Conservation (phyloP, 139 green algal species). For the Chlorella sp. region DNA sequence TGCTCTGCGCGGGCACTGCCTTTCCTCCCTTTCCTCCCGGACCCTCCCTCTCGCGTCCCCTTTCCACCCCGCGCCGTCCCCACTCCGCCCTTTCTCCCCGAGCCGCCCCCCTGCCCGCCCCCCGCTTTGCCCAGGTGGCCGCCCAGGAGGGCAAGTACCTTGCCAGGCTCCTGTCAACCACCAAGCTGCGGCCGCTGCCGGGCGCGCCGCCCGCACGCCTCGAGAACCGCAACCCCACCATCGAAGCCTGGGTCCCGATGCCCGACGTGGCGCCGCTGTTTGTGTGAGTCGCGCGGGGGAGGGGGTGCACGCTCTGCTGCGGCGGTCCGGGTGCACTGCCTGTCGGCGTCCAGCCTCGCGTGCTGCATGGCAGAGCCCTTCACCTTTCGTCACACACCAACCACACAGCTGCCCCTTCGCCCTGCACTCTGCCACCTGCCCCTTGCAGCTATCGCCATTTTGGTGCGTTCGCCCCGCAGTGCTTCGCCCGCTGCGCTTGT, state of each 20-base stretch:
- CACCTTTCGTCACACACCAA: too few species aligned
- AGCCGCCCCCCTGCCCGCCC: not conserved
- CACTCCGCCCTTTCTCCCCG: not conserved
- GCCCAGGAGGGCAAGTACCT: conserved; percentile 58
- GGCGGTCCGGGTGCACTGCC: not conserved
- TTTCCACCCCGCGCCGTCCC: not conserved
- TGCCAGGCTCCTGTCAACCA: conserved; percentile 36
- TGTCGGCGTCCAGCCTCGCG: not conserved
- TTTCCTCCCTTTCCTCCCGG: too few species aligned
- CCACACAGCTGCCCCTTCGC: not conserved
- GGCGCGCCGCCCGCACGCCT: not conserved
- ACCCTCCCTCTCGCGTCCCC: not conserved
- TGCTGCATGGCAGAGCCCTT: not conserved
- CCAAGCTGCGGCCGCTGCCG: not conserved
- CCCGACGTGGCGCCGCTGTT: not conserved
- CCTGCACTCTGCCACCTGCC: not conserved
- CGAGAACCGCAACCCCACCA: not conserved
- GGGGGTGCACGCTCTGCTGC: not conserved
- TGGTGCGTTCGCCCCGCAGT: conserved; percentile 16
- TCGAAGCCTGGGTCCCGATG: conserved; percentile 11
- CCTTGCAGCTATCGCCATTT: conserved; percentile 1
- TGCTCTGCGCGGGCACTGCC: too few species aligned
- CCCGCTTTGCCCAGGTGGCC: not conserved
- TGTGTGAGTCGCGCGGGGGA: conserved; percentile 1
- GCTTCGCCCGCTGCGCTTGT: too few species aligned